Conservation (phyloP, 495 filamentous ascomycete genomes). For the Pseudoneurospora amorphoporcata region DNA sequence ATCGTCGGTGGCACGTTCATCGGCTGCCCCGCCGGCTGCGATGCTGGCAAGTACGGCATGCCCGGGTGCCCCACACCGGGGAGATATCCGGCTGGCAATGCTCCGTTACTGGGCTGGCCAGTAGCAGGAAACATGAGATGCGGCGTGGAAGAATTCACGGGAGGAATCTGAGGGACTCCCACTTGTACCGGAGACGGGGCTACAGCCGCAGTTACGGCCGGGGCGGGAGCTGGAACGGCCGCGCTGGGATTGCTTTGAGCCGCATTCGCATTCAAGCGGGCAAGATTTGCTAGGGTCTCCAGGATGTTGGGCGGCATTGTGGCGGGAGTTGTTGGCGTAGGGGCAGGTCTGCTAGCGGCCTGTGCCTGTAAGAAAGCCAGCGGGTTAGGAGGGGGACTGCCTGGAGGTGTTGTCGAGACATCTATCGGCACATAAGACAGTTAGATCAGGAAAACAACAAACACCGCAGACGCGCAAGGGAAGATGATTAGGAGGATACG, state of each 20-base stretch:
- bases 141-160: constrained; percentile 3
- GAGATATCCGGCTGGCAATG: constrained; percentile 8
- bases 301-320: constrained; percentile 47
- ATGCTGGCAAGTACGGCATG: constrained; percentile 15
- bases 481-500: not conserved
- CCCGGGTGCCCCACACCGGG: constrained; percentile 10
- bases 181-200: constrained; percentile 10
- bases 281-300: constrained; percentile 76
- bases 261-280: constrained; percentile 61
- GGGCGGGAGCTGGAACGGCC: constrained; percentile 31
- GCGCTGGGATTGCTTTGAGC: constrained; percentile 44
- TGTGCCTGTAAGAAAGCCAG: constrained; percentile 13
- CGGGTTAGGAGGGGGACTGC: constrained; percentile 54
- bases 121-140: constrained; percentile 9
- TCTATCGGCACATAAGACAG: constrained; percentile 36
- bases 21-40: constrained; percentile 38
- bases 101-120: constrained; percentile 11
- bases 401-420: constrained; percentile 69
- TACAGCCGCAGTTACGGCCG: constrained; percentile 13
- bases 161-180: not conserved
- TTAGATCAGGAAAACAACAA: constrained; percentile 16
- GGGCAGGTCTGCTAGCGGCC: constrained; percentile 7
- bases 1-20: constrained; percentile 49
- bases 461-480: not conserved
- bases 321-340: constrained; percentile 18